These are phyloP conservation scores for Naumovozyma baii DNA, from an alignment of 805 yeast genomes.

Conservation along the genomic window DNA sequence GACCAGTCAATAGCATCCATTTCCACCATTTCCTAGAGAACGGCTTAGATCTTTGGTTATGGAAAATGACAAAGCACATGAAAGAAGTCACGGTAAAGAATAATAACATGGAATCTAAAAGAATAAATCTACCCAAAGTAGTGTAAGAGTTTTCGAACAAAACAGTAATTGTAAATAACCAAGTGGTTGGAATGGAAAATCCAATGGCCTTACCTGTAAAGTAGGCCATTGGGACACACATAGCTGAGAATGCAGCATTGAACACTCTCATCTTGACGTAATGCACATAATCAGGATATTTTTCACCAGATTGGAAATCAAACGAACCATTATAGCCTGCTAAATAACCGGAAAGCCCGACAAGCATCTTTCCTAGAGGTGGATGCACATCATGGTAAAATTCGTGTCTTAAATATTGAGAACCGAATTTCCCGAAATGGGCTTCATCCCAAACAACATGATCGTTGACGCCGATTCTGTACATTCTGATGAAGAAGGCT, in stretches of 20 bases:
- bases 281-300: conserved; percentile 53
- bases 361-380: conserved; percentile 73
- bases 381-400: conserved; percentile 85
- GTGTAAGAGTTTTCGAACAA: conserved; percentile 60
- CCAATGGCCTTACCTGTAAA: conserved; percentile 55
- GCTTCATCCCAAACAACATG: conserved; percentile 86
- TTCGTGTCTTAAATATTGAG: conserved; percentile 67
- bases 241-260: conserved; percentile 57
- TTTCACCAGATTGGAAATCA: conserved; percentile 58
- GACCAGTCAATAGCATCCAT: conserved; percentile 80
- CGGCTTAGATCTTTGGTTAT: conserved; percentile 36
- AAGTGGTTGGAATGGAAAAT: conserved; percentile 40
- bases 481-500: conserved; percentile 48
- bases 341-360: conserved; percentile 66
- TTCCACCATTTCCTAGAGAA: conserved; percentile 88
- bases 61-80: conserved; percentile 47
- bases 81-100: conserved; percentile 69
- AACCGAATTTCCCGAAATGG: conserved; percentile 80
- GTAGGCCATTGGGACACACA: conserved; percentile 63
- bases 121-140: conserved; percentile 62
- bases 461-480: conserved; percentile 45
- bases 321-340: conserved; percentile 81
- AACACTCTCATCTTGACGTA: conserved; percentile 60
- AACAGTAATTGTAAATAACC: conserved; percentile 54
- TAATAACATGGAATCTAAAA: conserved; percentile 66